Conservation (phyloP, 2,329 filamentous ascomycete genomes). For the Zasmidium citrigriseum region DNA sequence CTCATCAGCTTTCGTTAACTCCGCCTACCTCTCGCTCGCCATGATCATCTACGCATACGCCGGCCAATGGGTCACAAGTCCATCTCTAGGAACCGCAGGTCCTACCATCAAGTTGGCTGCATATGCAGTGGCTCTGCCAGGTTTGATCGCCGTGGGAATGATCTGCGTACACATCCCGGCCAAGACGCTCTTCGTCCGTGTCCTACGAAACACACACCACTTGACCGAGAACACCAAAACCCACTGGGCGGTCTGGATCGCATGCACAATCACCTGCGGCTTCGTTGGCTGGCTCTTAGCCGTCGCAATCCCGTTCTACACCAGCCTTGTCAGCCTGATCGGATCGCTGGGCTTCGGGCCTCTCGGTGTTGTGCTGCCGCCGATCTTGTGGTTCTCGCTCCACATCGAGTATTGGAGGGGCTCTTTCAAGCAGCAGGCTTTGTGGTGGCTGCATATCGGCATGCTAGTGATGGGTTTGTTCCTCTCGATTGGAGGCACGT, state of each 20-base stretch:
- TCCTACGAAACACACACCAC: slow-evolving; percentile 21
- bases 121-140: slow-evolving; percentile 39
- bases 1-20: slow-evolving; percentile 14
- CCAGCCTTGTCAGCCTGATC: slow-evolving; percentile 18
- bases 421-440: slow-evolving; percentile 1
- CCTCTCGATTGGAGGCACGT: slow-evolving; percentile 49
- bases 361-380: slow-evolving; percentile 9
- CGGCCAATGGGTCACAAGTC: slow-evolving; percentile 48
- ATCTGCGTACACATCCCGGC: slow-evolving; percentile 18
- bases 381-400: slow-evolving; percentile 16
- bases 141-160: slow-evolving; percentile 23
- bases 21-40: slow-evolving; percentile 38
- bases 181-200: slow-evolving; percentile 24
- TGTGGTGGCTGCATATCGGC: slow-evolving; percentile 8
- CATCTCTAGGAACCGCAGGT: slow-evolving; percentile 49
- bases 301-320: slow-evolving; percentile 19
- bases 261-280: slow-evolving; percentile 11
- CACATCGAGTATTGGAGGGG: background rate
- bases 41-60: slow-evolving; percentile 48
- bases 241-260: slow-evolving; percentile 20
- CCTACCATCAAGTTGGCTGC: slow-evolving; percentile 43
- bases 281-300: slow-evolving; percentile 18
- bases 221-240: slow-evolving; percentile 17
- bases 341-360: slow-evolving; percentile 16
- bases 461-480: slow-evolving; percentile 43